Conservation (phyloP, 306 rosid species). For the Glycine tomentella region DNA sequence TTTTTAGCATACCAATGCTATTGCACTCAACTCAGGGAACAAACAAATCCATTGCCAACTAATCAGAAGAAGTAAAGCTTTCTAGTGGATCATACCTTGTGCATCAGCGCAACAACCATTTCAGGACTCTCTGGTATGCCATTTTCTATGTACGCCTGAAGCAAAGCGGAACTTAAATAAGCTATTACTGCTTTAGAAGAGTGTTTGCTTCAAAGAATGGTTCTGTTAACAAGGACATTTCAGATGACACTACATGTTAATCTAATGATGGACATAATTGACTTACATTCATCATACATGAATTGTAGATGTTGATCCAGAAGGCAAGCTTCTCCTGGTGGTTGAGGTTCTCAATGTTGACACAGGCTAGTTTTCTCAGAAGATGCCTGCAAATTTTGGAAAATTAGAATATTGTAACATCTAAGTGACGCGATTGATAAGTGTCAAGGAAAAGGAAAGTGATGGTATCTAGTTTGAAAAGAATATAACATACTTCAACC, state of each 20-base stretch:
- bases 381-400: slow-evolving; percentile 62
- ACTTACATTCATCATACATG: slow-evolving; percentile 85
- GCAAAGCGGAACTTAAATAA: slow-evolving; percentile 34
- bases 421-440: background rate
- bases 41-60: background rate
- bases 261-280: slow-evolving; percentile 10
- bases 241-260: background rate
- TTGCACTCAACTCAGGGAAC: too few relatives aligned
- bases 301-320: slow-evolving; percentile 88
- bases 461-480: background rate
- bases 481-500: slow-evolving; percentile 72
- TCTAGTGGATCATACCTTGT: slow-evolving; percentile 55
- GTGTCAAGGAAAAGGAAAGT: slow-evolving; percentile 10
- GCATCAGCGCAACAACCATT: slow-evolving; percentile 69
- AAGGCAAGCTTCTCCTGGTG: slow-evolving; percentile 93
- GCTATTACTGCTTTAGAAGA: background rate
- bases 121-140: slow-evolving; percentile 80
- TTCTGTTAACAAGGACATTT: slow-evolving; percentile 1
- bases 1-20: slow-evolving; percentile 3
- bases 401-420: slow-evolving; percentile 19
- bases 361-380: slow-evolving; percentile 71
- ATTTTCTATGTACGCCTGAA: slow-evolving; percentile 72
- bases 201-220: background rate
- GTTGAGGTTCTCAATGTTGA: slow-evolving; percentile 63
- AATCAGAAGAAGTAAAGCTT: background rate